These are phyloP conservation scores for Mucor racemosus DNA, from an alignment of 371 early-diverging fungal genomes.

Conservation along the genomic window DNA sequence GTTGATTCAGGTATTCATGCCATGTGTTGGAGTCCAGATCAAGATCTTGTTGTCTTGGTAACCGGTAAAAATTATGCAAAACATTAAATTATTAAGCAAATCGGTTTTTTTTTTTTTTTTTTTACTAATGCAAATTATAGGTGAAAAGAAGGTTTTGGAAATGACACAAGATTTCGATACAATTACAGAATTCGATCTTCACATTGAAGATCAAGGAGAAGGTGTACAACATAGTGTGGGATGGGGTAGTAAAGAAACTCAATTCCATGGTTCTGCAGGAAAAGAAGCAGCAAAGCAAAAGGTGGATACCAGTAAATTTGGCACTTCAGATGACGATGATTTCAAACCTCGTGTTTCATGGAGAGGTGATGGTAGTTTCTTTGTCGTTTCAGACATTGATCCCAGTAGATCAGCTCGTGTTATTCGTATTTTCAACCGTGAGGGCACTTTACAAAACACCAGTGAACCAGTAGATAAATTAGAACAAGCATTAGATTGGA, in stretches of 20 bases:
- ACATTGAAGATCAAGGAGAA: slow-evolving; percentile 72
- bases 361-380: slow-evolving; percentile 91
- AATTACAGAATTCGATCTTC: slow-evolving; percentile 76
- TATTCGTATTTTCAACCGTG: slow-evolving; percentile 85
- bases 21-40: slow-evolving; percentile 93
- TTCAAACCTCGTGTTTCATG: slow-evolving; percentile 78
- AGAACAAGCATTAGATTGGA: slow-evolving; percentile 86
- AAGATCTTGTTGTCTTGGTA: slow-evolving; percentile 83
- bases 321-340: slow-evolving; percentile 80
- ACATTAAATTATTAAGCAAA: neutral
- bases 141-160: slow-evolving; percentile 76
- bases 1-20: slow-evolving; percentile 83
- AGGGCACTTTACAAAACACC: slow-evolving; percentile 80
- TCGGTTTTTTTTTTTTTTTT: neutral
- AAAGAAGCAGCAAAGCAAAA: slow-evolving; percentile 75
- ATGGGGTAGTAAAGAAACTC: slow-evolving; percentile 97
- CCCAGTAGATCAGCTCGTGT: slow-evolving; percentile 60
- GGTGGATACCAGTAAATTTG: slow-evolving; percentile 56
- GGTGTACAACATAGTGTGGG: slow-evolving; percentile 85
- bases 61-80: slow-evolving; percentile 56
- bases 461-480: slow-evolving; percentile 82
- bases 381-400: slow-evolving; percentile 76
- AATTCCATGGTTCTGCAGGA: slow-evolving; percentile 94
- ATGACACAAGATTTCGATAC: slow-evolving; percentile 96
- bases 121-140: slow-evolving; percentile 31